Evolutionary conservation across 1,139 yeast genomes (phyloP), one percentile per base, ranked within the genome.

Genomic region (Saccharomycopsis hybrid): DNA sequence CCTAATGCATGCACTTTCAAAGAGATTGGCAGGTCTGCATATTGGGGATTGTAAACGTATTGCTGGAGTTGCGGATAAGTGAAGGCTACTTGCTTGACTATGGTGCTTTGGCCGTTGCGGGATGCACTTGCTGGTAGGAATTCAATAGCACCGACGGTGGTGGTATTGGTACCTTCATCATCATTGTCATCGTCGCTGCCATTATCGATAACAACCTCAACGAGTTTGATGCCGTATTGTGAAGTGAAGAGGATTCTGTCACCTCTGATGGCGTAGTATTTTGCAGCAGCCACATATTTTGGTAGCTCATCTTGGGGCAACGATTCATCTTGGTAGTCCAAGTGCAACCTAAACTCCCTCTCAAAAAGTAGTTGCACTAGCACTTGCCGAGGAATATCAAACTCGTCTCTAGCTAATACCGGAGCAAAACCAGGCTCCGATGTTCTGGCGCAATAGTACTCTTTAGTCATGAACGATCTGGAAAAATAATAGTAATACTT

Each of bases 401-500:
- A 90, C 54, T 78, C 84, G 37, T 89, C 94, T 52, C 74, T 71
- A 0, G 79, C 71, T 3, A 71, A 69, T 11, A 86, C 76, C 5
- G 79, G 79, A 58, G 68, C 63, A 48, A 70, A 64, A 2, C 76
- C 76, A 24, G 65, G 64, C 1, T 68, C 68, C 1, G 66, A 65
- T 0, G 84, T 75, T 57, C 95, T 71, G 5, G 78, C 58, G 55
- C 85, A 79, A 43, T 69, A 70, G 1, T 66, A 62, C 63, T 89
- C 97, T 54, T 82, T 72, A 0, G 95, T 82, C 72, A 84, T 74
- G 61, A 89, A 90, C 5, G 89, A 78, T 53, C 97, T 73, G 64
- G 89, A 86, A 73, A 88, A 77, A 58, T 83, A 77, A n/a, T 82
- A 71, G 61, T 89, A 92, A 56, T 86, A 96, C 55, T 97, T 73